A percentile compares a stretch with the other conserved stretches of the same genome.
phyloP scores from a whole-genome alignment of 352 stramenopile genomes.

The Phytophthora sojae region DNA sequence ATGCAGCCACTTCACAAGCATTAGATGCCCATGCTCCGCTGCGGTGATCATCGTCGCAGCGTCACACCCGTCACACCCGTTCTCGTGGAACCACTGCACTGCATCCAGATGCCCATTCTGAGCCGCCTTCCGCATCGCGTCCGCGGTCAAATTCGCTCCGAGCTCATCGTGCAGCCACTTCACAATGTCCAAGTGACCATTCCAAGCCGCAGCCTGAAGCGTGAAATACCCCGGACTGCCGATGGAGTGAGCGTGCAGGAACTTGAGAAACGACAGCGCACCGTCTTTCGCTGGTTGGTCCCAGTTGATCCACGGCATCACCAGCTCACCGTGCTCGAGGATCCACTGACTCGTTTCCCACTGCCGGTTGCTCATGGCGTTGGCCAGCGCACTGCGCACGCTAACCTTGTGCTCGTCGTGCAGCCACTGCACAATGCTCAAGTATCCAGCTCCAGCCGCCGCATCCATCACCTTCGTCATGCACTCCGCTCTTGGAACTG shows the following conservation, averaged over 20 bases:
- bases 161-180: constrained; percentile 31
- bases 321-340: constrained; percentile 21
- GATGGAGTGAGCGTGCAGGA: constrained; percentile 22
- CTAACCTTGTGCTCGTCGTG: constrained; percentile 22
- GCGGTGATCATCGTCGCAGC: constrained; percentile 19
- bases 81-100: constrained; percentile 31
- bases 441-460: constrained; percentile 12
- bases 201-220: constrained; percentile 21
- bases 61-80: constrained; percentile 26
- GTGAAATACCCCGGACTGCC: constrained; percentile 22
- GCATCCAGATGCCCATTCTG: constrained; percentile 30
- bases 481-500: constrained; percentile 16
- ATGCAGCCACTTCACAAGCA: constrained; percentile 31
- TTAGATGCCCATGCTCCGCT: constrained; percentile 21
- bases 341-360: constrained; percentile 32
- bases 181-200: constrained; percentile 30
- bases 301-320: constrained; percentile 33
- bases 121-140: constrained; percentile 30
- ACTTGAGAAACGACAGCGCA: constrained; percentile 29
- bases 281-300: constrained; percentile 29
- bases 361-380: constrained; percentile 24
- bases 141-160: not conserved
- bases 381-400: constrained; percentile 10
- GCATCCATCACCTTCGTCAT: constrained; percentile 29
- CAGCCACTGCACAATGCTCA: constrained; percentile 32